Base-by-base conservation (phyloP, 257 asterid species). In the Solanum peruvianum region DNA sequence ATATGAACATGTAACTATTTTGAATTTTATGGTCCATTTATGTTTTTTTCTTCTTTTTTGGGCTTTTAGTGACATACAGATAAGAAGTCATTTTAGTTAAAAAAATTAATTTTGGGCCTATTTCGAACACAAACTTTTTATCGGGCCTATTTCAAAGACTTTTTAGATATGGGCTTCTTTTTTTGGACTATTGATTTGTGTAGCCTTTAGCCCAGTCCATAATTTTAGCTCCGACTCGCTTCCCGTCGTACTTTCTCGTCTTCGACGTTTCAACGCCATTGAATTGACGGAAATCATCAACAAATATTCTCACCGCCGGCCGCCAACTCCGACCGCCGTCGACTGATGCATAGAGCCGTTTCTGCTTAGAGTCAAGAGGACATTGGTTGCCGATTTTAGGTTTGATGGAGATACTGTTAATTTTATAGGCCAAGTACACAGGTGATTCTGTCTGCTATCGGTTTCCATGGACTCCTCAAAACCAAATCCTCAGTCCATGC, bases 401-500 rank as follows among this genome's bases (percentile, higher is more conserved):
- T 71, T 71, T 42, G 35, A 77, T 77, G 83, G 83, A 27, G 39
- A 25, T 77, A 77, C 37, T 39, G 33, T 23, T 41, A 39, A 56
- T 42, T 18, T 14, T 76, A 7, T 41, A 75, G 23, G 15, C 56
- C 33, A 41, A 42, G 60, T 78, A 45, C 16, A 78, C 84, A 45
- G 41, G 64, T 81, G 85, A 29, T 81, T 81, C 45, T 81, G 9
- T 52, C 12, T 35, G 5, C 25, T 49, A 4, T 81, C 78, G 39
- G 21, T 58, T 70, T 29, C 88, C 3, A 96, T 95, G 98, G 95
- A 91, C 76, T 41, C 90, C 75, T 86, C 77, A 64, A 90, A 88
- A 78, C 88, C 90, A 47, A 78, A 80, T 87, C 86, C 94, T 62
- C 93, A 90, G 87, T 87, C 95, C 31, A 92, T 92, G 91, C 93